Conservation (phyloP, 1,139 yeast species). For the Candida smagusa region DNA sequence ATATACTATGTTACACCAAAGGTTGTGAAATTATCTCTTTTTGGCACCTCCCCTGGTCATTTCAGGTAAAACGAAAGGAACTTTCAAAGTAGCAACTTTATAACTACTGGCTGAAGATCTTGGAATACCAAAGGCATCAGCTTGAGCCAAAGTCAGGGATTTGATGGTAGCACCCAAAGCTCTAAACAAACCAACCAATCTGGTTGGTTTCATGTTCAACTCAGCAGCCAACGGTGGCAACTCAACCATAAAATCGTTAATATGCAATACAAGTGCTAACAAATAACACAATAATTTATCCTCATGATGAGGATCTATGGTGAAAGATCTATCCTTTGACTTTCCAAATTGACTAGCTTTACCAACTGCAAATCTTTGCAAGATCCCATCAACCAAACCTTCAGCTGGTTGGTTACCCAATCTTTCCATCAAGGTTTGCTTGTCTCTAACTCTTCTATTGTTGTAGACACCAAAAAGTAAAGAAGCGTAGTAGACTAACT, state of each 20-base stretch:
- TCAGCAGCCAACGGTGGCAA: conserved; percentile 83
- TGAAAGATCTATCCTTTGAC: conserved; percentile 67
- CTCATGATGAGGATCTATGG: conserved; percentile 82
- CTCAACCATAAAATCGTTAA: conserved; percentile 74
- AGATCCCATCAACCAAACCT: conserved; percentile 65
- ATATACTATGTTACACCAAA: background rate
- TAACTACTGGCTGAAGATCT: conserved; percentile 61
- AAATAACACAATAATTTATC: conserved; percentile 82
- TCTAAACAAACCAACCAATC: conserved; percentile 64
- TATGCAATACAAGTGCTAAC: conserved; percentile 67
- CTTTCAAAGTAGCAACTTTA: conserved; percentile 79
- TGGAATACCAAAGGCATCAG: conserved; percentile 79
- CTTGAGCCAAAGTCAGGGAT: conserved; percentile 73
- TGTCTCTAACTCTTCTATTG: conserved; percentile 62
- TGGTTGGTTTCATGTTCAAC: conserved; percentile 76
- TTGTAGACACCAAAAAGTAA: conserved; percentile 76
- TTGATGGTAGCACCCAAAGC: conserved; percentile 82
- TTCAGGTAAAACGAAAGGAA: conserved; percentile 89
- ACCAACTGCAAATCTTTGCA: conserved; percentile 65
- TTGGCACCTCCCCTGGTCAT: conserved; percentile 59
- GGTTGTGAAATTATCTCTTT: conserved; percentile 3
- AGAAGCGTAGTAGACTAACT: conserved; percentile 74
- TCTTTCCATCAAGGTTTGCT: conserved; percentile 57
- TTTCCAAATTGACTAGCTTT: conserved; percentile 68
- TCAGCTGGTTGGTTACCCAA: conserved; percentile 68